Base-by-base conservation (phyloP, 371 early-diverging fungal species). In the Chytridiales sp. region DNA sequence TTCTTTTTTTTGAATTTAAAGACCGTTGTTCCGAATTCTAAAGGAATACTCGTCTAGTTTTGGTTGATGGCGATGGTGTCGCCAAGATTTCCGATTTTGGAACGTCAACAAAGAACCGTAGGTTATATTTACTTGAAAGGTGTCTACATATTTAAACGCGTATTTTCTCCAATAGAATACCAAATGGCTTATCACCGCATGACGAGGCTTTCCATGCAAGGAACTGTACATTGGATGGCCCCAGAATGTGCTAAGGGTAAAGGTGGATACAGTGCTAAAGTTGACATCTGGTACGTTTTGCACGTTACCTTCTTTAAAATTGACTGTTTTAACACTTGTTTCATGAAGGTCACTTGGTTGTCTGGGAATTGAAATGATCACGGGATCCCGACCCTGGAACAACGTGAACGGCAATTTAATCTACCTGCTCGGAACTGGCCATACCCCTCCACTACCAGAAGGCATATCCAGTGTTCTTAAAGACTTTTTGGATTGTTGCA, bases 71-170 rank as follows among this genome's bases (percentile, higher is more conserved):
- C 19, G 86, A 88, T 34, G 93, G 95, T 34, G 77, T 85, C 0
- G 93, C 94, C 64, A 97, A 98, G 72, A 95, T 99, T 13, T 88
- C 93, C 8, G 99, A 99, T 74, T 98, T 99, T 84, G 99, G 99
- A 6, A 83, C 99, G 5, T 91, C 95, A 2, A 94, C 92, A 67
- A 85, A 77, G 63, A 69, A 74, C 47, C 64, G 72, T 67, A 49
- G 11, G 55, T 30, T 38, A 51, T 11, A n/a, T 40, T 54, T 0
- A 9, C n/a, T 46, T 30, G 39, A 26, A 6, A n/a, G 13, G 36
- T 15, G 11, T 56, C 13, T 43, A 22, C 15, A 24, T 61, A 49
- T 30, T 21, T 13, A 5, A 19, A 34, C 15, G 43, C 11, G n/a
- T 59, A 29, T 22, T 50, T n/a, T 26, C n/a, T 5, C n/a, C 41